Conservation (phyloP, 2,329 filamentous ascomycete genomes). For the Clarireedia monteithiana region DNA sequence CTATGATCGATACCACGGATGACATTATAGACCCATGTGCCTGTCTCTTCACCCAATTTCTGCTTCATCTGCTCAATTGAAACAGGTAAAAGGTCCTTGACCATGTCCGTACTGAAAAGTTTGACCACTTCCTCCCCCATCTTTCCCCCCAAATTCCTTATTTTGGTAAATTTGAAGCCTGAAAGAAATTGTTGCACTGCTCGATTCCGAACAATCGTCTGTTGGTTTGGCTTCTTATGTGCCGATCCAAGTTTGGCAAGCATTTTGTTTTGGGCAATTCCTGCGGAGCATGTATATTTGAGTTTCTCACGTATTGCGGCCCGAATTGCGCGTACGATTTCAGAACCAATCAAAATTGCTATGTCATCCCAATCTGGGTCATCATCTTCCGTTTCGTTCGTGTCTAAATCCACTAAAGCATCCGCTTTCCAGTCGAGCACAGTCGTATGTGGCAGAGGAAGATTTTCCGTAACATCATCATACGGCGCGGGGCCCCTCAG, state of each 20-base stretch:
- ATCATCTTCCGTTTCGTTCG: constrained; percentile 61
- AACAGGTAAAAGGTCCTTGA: constrained; percentile 67
- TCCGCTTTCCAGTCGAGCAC: constrained; percentile 79
- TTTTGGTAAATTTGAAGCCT: constrained; percentile 88
- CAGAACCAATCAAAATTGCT: constrained; percentile 75
- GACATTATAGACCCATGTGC: constrained; percentile 74
- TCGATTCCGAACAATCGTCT: constrained; percentile 86
- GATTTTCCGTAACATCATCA: constrained; percentile 59
- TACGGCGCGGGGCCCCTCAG: constrained; percentile 60
- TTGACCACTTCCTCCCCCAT: constrained; percentile 78
- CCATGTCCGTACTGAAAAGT: constrained; percentile 72
- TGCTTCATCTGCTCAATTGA: constrained; percentile 68
- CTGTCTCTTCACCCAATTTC: constrained; percentile 76
- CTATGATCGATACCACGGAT: constrained; percentile 80
- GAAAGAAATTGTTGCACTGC: constrained; percentile 73
- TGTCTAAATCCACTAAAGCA: constrained; percentile 71
- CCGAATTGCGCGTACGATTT: constrained; percentile 76
- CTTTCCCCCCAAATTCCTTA: constrained; percentile 91
- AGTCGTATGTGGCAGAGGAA: constrained; percentile 66
- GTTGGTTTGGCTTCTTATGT: constrained; percentile 87
- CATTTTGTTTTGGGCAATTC: constrained; percentile 88
- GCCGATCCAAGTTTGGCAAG: constrained; percentile 87
- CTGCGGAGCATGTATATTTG: constrained; percentile 86
- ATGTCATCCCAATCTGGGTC: constrained; percentile 97
- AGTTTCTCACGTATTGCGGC: constrained; percentile 59